Evolutionary conservation across 108 stramenopile species (phyloP), one percentile per base, ranked within the genome.

Genomic region (Fragilariopsis cylindrus): DNA sequence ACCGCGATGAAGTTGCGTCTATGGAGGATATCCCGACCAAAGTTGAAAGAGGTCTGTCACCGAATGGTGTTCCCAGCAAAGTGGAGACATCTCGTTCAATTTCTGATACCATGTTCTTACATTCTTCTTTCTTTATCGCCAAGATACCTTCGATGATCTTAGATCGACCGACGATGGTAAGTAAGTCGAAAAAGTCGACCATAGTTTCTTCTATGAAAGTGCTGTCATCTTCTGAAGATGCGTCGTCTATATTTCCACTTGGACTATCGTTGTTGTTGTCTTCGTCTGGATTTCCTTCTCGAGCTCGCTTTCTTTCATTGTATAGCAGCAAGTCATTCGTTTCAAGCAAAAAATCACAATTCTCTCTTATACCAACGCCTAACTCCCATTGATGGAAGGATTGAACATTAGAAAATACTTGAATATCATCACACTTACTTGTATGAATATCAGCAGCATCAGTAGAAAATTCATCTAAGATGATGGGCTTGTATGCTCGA

Each of bases 361-460:
- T 71, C 9, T 83, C 80, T 42, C 88, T 48, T 4, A 86, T 13
- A 6, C 82, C 83, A 8, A 74, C 83, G 15, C 76, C 62, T 5
- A 77, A n/a, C 56, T 89, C 88, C 85, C 85, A 89, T 4, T 65
- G n/a, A 6, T 56, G 50, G 48, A 89, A 89, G 7, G 73, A 18
- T 48, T 15, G 39, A 7, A 66, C 4, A 30, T 15, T 57, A 15
- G n/a, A 9, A 78, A 88, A 88, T 6, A 88, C 74, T 63, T 78
- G 74, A 45, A 63, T 43, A 41, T 45, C 62, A 21, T 18, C 19
- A 52, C 54, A 3, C 13, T 47, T 6, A 50, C 21, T 11, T n/a
- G 48, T 49, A 11, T 7, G 39, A 45, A 0, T 41, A 39, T 16
- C 4, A 50, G 3, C 52, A 42, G 57, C 18, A 39, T 40, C 53